A percentile compares a stretch with the other conserved stretches of the same genome.
Conservation (phyloP, 75 land plant species). For the Chamaecyparis obtusa region DNA sequence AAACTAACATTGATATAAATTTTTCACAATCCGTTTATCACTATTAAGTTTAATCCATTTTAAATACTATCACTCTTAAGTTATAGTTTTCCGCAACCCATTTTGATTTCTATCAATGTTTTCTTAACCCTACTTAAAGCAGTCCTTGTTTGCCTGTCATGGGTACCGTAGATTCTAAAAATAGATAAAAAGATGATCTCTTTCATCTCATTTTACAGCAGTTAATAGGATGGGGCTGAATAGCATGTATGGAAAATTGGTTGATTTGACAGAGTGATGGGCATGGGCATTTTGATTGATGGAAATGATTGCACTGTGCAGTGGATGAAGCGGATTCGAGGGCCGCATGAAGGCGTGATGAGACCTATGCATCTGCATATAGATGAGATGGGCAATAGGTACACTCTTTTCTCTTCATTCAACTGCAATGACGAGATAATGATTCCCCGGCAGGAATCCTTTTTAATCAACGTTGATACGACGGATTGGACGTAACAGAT, state of each 20-base stretch:
- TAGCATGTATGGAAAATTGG: background rate
- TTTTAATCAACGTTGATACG: background rate
- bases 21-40: no score
- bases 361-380: no score
- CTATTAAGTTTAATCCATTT: no score
- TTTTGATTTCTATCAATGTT: no score
- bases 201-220: background rate
- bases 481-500: constrained; percentile 1
- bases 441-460: background rate
- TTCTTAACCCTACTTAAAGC: no score
- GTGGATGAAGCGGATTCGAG: background rate
- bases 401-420: background rate
- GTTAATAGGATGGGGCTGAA: background rate
- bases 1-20: no score
- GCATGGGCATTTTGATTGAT: background rate
- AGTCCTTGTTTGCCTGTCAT: no score
- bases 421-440: constrained; percentile 4
- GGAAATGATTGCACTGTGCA: background rate
- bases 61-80: no score
- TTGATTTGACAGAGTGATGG: background rate
- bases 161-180: background rate
- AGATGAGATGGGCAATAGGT: no score
- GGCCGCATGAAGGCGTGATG: background rate
- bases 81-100: no score
- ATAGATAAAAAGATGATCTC: background rate